A percentile compares a stretch with the other conserved stretches of the same genome.
Evolutionary conservation across 1,284 basidiomycete genomes (phyloP).

Genomic region (Apiotrichum veenhuisii): DNA sequence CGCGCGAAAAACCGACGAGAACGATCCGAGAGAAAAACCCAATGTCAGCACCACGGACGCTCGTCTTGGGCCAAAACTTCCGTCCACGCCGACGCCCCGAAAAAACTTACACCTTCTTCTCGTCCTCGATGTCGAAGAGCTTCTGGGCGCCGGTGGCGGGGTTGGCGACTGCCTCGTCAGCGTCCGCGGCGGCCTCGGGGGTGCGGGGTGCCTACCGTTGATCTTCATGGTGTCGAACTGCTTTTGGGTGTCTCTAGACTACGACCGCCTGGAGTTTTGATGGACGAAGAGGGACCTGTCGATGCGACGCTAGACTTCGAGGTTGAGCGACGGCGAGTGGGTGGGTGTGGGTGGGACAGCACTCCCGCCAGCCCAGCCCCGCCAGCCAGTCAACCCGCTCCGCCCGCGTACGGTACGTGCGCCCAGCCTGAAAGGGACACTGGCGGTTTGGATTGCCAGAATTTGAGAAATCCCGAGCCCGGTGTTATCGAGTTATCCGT

Average conservation of each 20-base stretch:
- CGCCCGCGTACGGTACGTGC: too few relatives aligned
- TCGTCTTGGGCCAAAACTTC: too few relatives aligned
- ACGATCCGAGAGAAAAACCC: neutral
- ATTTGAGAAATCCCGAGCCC: too few relatives aligned
- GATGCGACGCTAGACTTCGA: neutral
- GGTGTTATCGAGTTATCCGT: too few relatives aligned
- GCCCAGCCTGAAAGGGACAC: too few relatives aligned
- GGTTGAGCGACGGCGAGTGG: neutral
- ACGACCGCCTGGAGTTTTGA: neutral
- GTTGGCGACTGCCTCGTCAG: slow-evolving; percentile 72
- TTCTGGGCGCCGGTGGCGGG: slow-evolving; percentile 97
- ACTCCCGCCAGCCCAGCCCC: too few relatives aligned
- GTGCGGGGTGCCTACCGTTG: neutral
- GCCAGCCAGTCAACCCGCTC: too few relatives aligned
- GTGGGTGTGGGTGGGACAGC: neutral
- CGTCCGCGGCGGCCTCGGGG: neutral
- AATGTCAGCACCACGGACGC: neutral
- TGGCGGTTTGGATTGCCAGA: too few relatives aligned
- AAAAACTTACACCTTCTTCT: slow-evolving; percentile 71
- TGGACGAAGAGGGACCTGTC: neutral
- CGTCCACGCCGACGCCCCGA: neutral
- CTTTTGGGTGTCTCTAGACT: neutral
- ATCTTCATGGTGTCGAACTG: neutral
- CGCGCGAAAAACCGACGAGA: neutral
- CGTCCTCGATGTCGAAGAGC: slow-evolving; percentile 89